Conservation (phyloP, 2,329 filamentous ascomycete species). For the Fusarium avenaceum region DNA sequence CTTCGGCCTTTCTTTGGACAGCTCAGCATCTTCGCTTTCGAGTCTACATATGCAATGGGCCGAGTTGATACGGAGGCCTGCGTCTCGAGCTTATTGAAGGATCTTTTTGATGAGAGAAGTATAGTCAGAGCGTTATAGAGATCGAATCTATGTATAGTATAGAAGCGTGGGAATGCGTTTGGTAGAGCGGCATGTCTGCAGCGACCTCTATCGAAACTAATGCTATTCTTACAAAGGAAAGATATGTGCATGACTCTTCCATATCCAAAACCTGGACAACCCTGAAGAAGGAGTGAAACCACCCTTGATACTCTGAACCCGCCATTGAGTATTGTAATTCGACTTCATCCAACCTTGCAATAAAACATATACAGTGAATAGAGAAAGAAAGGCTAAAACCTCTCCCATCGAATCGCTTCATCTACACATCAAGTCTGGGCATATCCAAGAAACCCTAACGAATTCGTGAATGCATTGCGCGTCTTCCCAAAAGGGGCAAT, state of each 20-base stretch:
- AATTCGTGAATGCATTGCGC: constrained; percentile 5
- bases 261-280: not conserved
- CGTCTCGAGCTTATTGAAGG: constrained; percentile 73
- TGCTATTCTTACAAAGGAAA: constrained; percentile 13
- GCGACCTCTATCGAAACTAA: constrained; percentile 13
- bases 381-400: not conserved
- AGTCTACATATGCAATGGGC: constrained; percentile 90
- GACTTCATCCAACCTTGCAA: not conserved
- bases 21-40: constrained; percentile 92
- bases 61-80: constrained; percentile 75
- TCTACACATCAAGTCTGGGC: constrained; percentile 19
- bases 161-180: constrained; percentile 19
- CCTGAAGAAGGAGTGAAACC: not conserved
- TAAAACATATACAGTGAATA: constrained; percentile 5
- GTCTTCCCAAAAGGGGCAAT: constrained; percentile 3
- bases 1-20: constrained; percentile 91
- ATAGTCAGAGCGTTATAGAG: constrained; percentile 70
- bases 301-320: constrained; percentile 5
- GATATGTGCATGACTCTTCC: not conserved
- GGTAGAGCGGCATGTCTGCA: constrained; percentile 30
- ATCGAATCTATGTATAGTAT: constrained; percentile 2
- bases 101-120: constrained; percentile 84
- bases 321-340: not conserved
- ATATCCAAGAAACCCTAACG: constrained; percentile 28
- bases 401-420: not conserved